phyloP scores from a whole-genome alignment of 305 asterid species.

The Ilex paraguariensis region DNA sequence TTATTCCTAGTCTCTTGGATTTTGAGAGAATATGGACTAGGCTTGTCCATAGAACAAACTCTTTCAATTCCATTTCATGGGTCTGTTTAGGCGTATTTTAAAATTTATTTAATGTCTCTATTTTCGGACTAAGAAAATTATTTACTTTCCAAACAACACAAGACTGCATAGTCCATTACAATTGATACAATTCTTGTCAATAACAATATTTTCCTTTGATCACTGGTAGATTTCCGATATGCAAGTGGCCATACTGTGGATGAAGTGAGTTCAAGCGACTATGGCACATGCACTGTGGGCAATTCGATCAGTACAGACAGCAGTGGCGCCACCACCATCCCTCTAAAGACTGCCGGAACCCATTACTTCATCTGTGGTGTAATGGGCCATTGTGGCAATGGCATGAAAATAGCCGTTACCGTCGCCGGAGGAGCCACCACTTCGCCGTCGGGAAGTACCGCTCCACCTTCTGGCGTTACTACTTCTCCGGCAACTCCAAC shows the following conservation, averaged over 20 bases:
- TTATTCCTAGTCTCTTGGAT: no score
- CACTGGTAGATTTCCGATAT: slow-evolving; percentile 62
- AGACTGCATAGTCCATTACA: no score
- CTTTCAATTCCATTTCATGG: no score
- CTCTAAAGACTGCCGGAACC: slow-evolving; percentile 62
- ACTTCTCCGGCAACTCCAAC: slow-evolving; percentile 19
- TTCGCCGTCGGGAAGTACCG: slow-evolving; percentile 10
- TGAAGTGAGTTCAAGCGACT: slow-evolving; percentile 60
- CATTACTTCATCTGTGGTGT: slow-evolving; percentile 74
- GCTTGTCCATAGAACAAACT: no score
- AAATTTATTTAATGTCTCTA: no score
- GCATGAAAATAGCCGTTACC: slow-evolving; percentile 73
- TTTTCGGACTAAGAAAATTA: no score
- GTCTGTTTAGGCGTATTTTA: no score
- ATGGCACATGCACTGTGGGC: slow-evolving; percentile 53
- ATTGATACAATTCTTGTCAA: no score
- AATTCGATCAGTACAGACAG: slow-evolving; percentile 60
- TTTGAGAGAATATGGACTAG: no score
- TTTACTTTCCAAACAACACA: no score
- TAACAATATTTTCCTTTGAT: no score
- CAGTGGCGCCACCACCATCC: slow-evolving; percentile 73
- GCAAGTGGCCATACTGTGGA: slow-evolving; percentile 64
- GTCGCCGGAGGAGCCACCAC: slow-evolving; percentile 29
- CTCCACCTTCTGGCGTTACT: slow-evolving; percentile 26
- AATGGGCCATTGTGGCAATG: slow-evolving; percentile 72